Percentiles rank a stretch among this genome's conserved stretches.
Evolutionary conservation across 2,329 filamentous ascomycete genomes (phyloP).

Genomic region (Cladosporium sphaerospermum): DNA sequence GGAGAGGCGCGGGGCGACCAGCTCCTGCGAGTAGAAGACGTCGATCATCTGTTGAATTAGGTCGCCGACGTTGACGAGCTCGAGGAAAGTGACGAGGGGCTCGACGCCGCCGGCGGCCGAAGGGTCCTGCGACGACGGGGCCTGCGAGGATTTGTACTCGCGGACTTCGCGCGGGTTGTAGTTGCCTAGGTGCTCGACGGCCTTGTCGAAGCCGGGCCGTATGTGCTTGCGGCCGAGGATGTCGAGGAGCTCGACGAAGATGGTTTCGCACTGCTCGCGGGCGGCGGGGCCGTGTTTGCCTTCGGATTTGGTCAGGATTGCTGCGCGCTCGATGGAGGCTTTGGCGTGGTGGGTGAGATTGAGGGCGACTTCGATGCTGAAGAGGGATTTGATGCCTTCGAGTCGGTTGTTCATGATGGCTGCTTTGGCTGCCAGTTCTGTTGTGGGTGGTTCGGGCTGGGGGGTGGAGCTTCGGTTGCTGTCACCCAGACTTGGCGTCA

Average conservation of each 20-base stretch:
- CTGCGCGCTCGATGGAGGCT: slow-evolving; percentile 75
- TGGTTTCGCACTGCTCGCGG: slow-evolving; percentile 78
- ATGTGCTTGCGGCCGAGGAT: slow-evolving; percentile 83
- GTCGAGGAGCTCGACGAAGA: slow-evolving; percentile 79
- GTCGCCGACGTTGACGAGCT: slow-evolving; percentile 96
- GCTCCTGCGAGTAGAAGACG: slow-evolving; percentile 95
- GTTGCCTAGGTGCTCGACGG: slow-evolving; percentile 79
- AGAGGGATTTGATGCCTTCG: slow-evolving; percentile 89
- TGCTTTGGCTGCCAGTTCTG: slow-evolving; percentile 93
- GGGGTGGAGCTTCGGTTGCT: slow-evolving; percentile 31
- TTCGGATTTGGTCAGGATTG: slow-evolving; percentile 73
- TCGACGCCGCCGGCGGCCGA: slow-evolving; percentile 61
- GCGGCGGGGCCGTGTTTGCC: slow-evolving; percentile 73
- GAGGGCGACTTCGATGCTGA: slow-evolving; percentile 92
- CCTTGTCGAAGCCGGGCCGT: slow-evolving; percentile 87
- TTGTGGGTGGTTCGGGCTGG: slow-evolving; percentile 64
- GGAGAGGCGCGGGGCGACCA: slow-evolving; percentile 72
- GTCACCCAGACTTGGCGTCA: slow-evolving; percentile 22
- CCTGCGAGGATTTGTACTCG: slow-evolving; percentile 39
- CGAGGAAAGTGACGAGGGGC: slow-evolving; percentile 89
- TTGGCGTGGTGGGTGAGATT: slow-evolving; percentile 86
- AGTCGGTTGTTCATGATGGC: slow-evolving; percentile 92
- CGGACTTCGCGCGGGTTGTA: slow-evolving; percentile 84
- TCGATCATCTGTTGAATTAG: slow-evolving; percentile 98
- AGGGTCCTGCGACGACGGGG: slow-evolving; percentile 10